These are phyloP conservation scores for Borealophlyctis nickersoniae DNA, from an alignment of 192 early-diverging fungal species.

Conservation along the genomic window DNA sequence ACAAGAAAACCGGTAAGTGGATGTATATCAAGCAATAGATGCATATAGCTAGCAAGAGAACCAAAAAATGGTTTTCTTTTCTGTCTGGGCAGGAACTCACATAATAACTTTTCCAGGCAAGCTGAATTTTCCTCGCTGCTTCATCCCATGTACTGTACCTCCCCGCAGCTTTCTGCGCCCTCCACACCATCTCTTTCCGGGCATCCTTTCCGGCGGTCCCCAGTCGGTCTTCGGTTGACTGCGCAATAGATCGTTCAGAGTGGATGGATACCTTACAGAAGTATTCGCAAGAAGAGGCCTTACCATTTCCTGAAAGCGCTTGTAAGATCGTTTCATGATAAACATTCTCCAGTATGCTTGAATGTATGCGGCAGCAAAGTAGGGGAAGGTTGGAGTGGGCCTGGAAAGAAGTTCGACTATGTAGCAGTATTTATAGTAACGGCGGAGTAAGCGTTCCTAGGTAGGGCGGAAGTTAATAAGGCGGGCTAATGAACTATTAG, in stretches of 20 bases:
- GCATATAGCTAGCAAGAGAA: no score
- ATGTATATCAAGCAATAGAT: no score
- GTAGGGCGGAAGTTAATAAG: neutral
- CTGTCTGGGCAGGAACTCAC: slow-evolving; percentile 20
- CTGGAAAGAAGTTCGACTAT: slow-evolving; percentile 28
- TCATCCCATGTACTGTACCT: slow-evolving; percentile 31
- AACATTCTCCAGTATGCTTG: slow-evolving; percentile 45
- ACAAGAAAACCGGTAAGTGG: slow-evolving; percentile 3
- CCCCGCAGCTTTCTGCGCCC: slow-evolving; percentile 24
- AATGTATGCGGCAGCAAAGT: slow-evolving; percentile 53
- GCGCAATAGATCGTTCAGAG: no score
- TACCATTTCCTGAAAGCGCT: slow-evolving; percentile 27
- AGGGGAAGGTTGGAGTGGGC: slow-evolving; percentile 48
- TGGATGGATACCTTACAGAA: no score
- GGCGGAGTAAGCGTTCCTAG: slow-evolving; percentile 48
- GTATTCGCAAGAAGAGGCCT: no score
- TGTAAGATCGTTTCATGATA: slow-evolving; percentile 33
- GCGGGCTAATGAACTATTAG: neutral
- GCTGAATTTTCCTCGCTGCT: slow-evolving; percentile 49
- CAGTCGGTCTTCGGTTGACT: slow-evolving; percentile 15
- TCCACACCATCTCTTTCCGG: slow-evolving; percentile 34
- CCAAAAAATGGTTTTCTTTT: slow-evolving; percentile 2
- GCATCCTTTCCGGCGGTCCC: slow-evolving; percentile 22
- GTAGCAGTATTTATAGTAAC: slow-evolving; percentile 40
- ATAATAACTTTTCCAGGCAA: slow-evolving; percentile 47